Evolutionary conservation across 2,329 filamentous ascomycete species (phyloP).

Genomic region (Pochonia chlamydosporia): DNA sequence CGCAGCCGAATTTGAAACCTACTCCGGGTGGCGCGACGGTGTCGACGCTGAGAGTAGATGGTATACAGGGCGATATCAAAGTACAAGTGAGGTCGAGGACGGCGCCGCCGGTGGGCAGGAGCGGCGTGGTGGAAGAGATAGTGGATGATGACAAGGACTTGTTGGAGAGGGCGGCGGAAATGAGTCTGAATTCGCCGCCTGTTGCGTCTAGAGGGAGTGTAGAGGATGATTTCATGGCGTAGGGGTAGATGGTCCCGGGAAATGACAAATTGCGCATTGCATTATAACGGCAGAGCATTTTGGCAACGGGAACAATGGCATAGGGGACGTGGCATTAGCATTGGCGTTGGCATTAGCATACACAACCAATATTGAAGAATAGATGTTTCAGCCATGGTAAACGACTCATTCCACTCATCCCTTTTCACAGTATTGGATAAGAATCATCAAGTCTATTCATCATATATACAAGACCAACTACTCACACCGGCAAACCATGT

Average conservation of each 20-base stretch:
- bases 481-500: not conserved
- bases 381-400: too few relatives aligned
- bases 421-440: too few relatives aligned
- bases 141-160: constrained; percentile 21
- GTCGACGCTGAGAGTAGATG: constrained; percentile 47
- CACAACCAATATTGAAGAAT: too few relatives aligned
- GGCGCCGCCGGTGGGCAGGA: constrained; percentile 16
- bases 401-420: too few relatives aligned
- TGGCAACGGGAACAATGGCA: too few relatives aligned
- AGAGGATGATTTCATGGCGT: constrained; percentile 42
- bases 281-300: too few relatives aligned
- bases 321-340: too few relatives aligned
- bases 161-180: constrained; percentile 35
- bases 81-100: constrained; percentile 41
- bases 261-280: too few relatives aligned
- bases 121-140: constrained; percentile 2
- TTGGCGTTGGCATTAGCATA: too few relatives aligned
- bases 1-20: constrained; percentile 32
- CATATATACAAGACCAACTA: not conserved
- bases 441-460: too few relatives aligned
- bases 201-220: constrained; percentile 19
- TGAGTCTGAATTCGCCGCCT: constrained; percentile 28
- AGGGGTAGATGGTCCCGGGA: constrained; percentile 3
- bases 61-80: constrained; percentile 50
- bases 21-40: constrained; percentile 28